phyloP scores from a whole-genome alignment of 352 stramenopile species.

The Phytopythium helicoides region DNA sequence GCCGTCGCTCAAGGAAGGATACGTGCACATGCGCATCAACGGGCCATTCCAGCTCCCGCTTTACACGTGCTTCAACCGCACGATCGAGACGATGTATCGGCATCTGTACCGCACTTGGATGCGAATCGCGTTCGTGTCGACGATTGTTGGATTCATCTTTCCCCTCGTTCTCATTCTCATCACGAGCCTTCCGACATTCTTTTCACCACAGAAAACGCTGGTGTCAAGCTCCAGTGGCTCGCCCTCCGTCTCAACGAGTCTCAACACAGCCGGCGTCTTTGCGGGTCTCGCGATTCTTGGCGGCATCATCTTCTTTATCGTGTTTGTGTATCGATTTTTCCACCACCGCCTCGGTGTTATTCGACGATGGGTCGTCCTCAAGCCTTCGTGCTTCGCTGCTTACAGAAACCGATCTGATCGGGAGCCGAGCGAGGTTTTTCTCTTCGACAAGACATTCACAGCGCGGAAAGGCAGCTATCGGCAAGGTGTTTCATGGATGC shows the following conservation, averaged over 20 bases:
- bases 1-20: conserved; percentile 81
- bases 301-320: conserved; percentile 61
- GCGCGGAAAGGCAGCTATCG: conserved; percentile 74
- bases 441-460: conserved; percentile 86
- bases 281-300: conserved; percentile 47
- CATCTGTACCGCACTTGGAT: conserved; percentile 87
- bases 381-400: conserved; percentile 81
- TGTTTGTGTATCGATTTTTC: conserved; percentile 89
- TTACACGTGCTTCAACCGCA: conserved; percentile 83
- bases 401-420: conserved; percentile 71
- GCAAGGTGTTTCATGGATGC: conserved; percentile 87
- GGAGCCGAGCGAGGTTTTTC: conserved; percentile 82
- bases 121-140: conserved; percentile 78
- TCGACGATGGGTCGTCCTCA: conserved; percentile 84
- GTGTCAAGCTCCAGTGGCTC: conserved; percentile 35
- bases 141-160: conserved; percentile 81
- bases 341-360: conserved; percentile 83
- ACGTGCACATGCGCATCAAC: conserved; percentile 89
- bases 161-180: conserved; percentile 71
- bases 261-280: conserved; percentile 53
- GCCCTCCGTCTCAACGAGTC: conserved; percentile 41
- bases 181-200: conserved; percentile 65
- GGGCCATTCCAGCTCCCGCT: conserved; percentile 82
- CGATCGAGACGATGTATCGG: conserved; percentile 77
- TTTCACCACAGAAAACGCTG: conserved; percentile 58